phyloP scores from a whole-genome alignment of 495 filamentous ascomycete species.

The Cercophora samala region DNA sequence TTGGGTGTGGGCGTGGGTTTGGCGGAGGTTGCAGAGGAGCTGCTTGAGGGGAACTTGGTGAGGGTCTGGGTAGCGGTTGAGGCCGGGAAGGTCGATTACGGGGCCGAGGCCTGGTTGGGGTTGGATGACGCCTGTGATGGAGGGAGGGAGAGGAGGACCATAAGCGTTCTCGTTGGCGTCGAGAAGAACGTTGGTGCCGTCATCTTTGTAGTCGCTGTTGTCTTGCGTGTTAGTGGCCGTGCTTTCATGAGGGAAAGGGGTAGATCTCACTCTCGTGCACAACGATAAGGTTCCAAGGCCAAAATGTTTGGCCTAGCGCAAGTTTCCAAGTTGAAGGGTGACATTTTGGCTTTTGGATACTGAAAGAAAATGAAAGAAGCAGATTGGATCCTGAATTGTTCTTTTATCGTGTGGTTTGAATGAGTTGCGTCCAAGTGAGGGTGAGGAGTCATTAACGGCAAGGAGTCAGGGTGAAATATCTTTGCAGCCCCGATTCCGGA shows the following conservation, averaged over 20 bases:
- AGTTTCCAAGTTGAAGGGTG: conserved; percentile 67
- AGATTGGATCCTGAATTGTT: background rate
- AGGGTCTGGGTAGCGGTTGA: conserved; percentile 95
- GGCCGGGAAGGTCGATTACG: conserved; percentile 65
- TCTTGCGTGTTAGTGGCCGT: conserved; percentile 26
- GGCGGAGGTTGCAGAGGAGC: conserved; percentile 81
- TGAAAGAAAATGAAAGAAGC: background rate
- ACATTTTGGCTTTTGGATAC: conserved; percentile 30
- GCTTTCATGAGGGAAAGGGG: conserved; percentile 17
- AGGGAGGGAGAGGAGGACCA: conserved; percentile 60
- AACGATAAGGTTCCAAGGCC: conserved; percentile 76
- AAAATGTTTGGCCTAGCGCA: conserved; percentile 85
- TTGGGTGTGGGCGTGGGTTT: conserved; percentile 73
- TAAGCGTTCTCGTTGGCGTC: conserved; percentile 98
- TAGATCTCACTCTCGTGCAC: conserved; percentile 69
- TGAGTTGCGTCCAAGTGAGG: background rate
- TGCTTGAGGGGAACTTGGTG: conserved; percentile 86
- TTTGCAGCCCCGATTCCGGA: conserved; percentile 28
- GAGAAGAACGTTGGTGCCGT: conserved; percentile 92
- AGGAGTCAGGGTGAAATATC: conserved; percentile 3
- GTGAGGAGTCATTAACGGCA: background rate
- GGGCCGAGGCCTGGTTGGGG: conserved; percentile 28
- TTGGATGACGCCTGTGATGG: conserved; percentile 22
- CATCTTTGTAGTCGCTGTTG: conserved; percentile 93
- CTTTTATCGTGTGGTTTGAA: background rate